A percentile compares a stretch with the other conserved stretches of the same genome.
Conservation (phyloP, 108 stramenopile species). For the Cyclotella baltica region DNA sequence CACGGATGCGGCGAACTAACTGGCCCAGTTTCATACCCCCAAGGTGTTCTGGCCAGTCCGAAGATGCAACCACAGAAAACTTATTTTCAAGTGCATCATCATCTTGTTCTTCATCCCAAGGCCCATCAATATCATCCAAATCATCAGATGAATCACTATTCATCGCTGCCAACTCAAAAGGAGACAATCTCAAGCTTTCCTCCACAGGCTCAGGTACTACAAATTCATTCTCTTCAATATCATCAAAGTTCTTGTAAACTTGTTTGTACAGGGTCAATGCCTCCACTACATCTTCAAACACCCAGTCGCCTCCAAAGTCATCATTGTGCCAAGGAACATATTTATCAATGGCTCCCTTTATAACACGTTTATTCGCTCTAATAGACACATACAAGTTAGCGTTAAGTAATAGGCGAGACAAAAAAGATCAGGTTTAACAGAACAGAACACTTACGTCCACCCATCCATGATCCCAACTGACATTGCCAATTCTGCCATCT, state of each 20-base stretch:
- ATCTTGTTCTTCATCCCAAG: conserved; percentile 31
- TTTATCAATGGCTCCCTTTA: conserved; percentile 71
- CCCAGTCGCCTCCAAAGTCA: conserved; percentile 90
- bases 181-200: conserved; percentile 52
- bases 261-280: conserved; percentile 82
- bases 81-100: conserved; percentile 28
- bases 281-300: conserved; percentile 90
- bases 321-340: conserved; percentile 87
- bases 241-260: conserved; percentile 70
- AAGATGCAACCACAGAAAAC: conserved; percentile 36
- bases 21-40: conserved; percentile 82
- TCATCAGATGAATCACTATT: conserved; percentile 58
- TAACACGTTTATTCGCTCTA: conserved; percentile 63
- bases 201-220: conserved; percentile 70
- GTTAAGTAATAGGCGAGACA: background rate
- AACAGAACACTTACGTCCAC: conserved; percentile 52
- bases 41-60: conserved; percentile 85
- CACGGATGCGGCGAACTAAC: conserved; percentile 75
- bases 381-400: background rate
- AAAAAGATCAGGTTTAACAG: background rate
- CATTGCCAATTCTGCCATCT: conserved; percentile 67
- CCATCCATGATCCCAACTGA: conserved; percentile 73
- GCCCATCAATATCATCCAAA: conserved; percentile 49
- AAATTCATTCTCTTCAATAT: conserved; percentile 68
- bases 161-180: conserved; percentile 55